Percentiles rank a stretch among this genome's conserved stretches.
Conservation (phyloP, 306 rosid genomes). For the Begonia fuchsioides region DNA sequence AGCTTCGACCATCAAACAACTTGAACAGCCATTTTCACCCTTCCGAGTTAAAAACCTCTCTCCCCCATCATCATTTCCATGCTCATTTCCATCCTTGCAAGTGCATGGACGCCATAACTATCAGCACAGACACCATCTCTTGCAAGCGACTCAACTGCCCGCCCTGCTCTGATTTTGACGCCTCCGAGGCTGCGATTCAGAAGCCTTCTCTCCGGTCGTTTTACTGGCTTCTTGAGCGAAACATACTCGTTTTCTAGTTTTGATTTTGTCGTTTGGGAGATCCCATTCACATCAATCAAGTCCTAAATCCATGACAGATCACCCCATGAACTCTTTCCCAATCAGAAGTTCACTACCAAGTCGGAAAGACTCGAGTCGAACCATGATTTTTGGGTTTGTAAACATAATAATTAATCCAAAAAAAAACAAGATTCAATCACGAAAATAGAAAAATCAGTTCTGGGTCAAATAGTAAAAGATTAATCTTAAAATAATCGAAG, state of each 20-base stretch:
- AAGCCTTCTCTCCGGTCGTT: slow-evolving; percentile 24
- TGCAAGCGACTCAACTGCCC: slow-evolving; percentile 26
- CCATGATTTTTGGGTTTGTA: no score
- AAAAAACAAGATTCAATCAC: no score
- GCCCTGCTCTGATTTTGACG: slow-evolving; percentile 8
- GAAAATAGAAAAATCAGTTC: no score
- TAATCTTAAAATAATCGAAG: no score
- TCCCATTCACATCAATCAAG: no score
- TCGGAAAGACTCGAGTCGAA: no score
- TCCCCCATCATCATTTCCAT: slow-evolving; percentile 3
- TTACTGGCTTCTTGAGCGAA: no score
- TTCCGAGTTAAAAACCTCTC: slow-evolving; percentile 13
- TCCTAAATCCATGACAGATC: no score
- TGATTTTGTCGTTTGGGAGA: neutral
- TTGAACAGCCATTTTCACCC: slow-evolving; percentile 38
- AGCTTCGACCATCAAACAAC: slow-evolving; percentile 25
- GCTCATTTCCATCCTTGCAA: slow-evolving; percentile 21
- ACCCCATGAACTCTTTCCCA: no score
- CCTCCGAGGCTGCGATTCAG: slow-evolving; percentile 13
- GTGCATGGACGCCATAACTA: slow-evolving; percentile 8
- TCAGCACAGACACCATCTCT: slow-evolving; percentile 17
- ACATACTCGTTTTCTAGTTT: slow-evolving; percentile 26
- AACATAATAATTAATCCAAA: no score
- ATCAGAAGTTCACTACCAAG: no score
- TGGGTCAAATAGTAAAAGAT: no score